Evolutionary conservation across 1,139 yeast species (phyloP), one percentile per base, ranked within the genome.

Genomic region (Kluyveromyces marxianus): DNA sequence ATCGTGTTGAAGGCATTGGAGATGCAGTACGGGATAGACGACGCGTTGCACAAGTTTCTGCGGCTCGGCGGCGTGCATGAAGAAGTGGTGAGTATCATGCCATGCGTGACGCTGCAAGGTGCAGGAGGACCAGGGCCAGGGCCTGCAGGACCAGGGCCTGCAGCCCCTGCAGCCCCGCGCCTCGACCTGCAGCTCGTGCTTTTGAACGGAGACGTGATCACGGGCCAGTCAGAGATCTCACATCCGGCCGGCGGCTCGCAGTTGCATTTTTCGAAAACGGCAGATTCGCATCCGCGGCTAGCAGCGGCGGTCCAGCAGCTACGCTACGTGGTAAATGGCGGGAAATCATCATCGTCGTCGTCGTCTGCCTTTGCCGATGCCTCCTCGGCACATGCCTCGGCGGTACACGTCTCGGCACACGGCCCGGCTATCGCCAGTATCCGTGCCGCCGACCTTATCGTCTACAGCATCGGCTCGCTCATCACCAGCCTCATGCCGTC

Each of bases 171-270:
- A 7, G 14, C 7, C 10, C 39, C 39, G 66, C 81, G 90, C 25
- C 87, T 87, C 54, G 95, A 89, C 59, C 89, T 90, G 25, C 81
- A 94, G 48, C 97, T 96, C 0, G 57, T 76, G 35, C 69, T 90
- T 37, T 69, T 71, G 35, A 77, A 87, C 63, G 96, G 94, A 1
- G 69, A 76, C 5, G 35, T 84, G 2, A 83, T 90, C 34, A 84
- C 94, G 0, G 97, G 97, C n/a, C 97, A 90, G 63, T 83, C 94
- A 3, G 96, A 89, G 58, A 90, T 90, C 6, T 88, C 96, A 0
- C 97, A 90, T 64, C 97, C 97, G 2, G 65, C 58, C 3, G 26
- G 7, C 34, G 29, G 54, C 56, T 43, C 57, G 57, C 40, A 21
- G 28, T 7, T 37, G 29, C 44, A 40, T 25, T 44, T 40, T 35